Evolutionary conservation across 202 grass and related monocot species (phyloP), one percentile per base, ranked within the genome.

Genomic region (Saccharum hybrid): DNA sequence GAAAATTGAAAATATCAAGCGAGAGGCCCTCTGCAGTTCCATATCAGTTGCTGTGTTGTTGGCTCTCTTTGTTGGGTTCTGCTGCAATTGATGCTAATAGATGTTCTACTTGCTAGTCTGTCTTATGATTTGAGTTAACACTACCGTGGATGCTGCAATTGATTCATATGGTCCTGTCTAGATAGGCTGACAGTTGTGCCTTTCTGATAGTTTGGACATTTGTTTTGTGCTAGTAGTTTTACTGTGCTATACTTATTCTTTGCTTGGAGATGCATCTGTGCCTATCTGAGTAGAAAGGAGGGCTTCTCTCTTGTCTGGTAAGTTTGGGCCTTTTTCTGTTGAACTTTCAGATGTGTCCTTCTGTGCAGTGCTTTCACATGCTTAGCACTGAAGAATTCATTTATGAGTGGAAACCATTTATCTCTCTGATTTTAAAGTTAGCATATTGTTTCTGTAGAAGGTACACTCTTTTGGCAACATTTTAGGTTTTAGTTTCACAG

Each of bases 51-150:
- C 4, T 54, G 12, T 16, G 23, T 60, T 16, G 11, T 51, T 77
- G 40, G 19, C 30, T 15, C 23, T 62, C 9, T 14, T 7, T 60
- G 45, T 73, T 21, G 34, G 36, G 14, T 85, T 21, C 0, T 78
- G 49, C 13, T 61, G 26, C 28, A 70, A 34, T 69, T 45, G 10
- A 11, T 75, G 8, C 62, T 54, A 28, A 42, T 11, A 54, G 26
- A 83, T 56, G n/a, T n/a, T 67, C 30, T 3, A 38, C 31, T 59
- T 6, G 28, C 23, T 66, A 22, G 23, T 59, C 43, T 81, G 40
- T 59, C 30, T 22, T 86, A 31, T 28, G 30, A 40, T 86, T 74
- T 43, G 37, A 59, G 23, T 40, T 28, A n/a, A 45, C 26, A 67
- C n/a, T 68, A 8, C 21, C 3, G 11, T 31, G 61, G 22, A 26